phyloP scores from a whole-genome alignment of 768 basidiomycete species.

The Chalciporus pseudorubinellus region DNA sequence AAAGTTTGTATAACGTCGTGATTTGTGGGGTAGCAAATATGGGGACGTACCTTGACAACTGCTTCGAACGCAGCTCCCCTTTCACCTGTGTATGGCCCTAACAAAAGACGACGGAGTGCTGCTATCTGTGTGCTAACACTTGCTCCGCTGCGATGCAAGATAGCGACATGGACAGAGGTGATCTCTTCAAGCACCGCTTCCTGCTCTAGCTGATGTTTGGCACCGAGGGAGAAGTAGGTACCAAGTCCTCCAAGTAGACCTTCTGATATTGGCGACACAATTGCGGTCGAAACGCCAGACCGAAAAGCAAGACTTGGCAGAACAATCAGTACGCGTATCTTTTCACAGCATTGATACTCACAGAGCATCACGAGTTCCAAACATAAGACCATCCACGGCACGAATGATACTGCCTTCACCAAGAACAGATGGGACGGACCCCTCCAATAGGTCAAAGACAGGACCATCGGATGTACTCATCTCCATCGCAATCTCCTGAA shows the following conservation, averaged over 20 bases:
- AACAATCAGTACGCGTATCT: constrained; percentile 1
- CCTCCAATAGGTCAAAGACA: constrained; percentile 47
- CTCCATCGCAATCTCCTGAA: constrained; percentile 68
- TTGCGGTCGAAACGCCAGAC: constrained; percentile 66
- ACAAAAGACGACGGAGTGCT: constrained; percentile 47
- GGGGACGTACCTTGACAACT: constrained; percentile 35
- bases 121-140: constrained; percentile 68
- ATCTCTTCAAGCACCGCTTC: constrained; percentile 67
- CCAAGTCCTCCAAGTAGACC: constrained; percentile 66
- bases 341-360: constrained; percentile 21
- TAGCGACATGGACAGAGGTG: constrained; percentile 61
- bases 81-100: constrained; percentile 28
- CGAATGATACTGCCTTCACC: constrained; percentile 44
- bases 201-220: constrained; percentile 52
- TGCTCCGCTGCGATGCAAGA: constrained; percentile 30
- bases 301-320: constrained; percentile 63
- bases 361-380: constrained; percentile 50
- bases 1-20: constrained; percentile 8
- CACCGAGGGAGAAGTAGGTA: constrained; percentile 57
- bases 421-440: constrained; percentile 31
- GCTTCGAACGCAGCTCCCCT: constrained; percentile 33
- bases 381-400: constrained; percentile 65
- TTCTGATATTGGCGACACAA: constrained; percentile 54
- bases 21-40: neutral
- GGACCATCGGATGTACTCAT: constrained; percentile 63